phyloP scores from a whole-genome alignment of 306 rosid species.

The Fagus sylvatica region DNA sequence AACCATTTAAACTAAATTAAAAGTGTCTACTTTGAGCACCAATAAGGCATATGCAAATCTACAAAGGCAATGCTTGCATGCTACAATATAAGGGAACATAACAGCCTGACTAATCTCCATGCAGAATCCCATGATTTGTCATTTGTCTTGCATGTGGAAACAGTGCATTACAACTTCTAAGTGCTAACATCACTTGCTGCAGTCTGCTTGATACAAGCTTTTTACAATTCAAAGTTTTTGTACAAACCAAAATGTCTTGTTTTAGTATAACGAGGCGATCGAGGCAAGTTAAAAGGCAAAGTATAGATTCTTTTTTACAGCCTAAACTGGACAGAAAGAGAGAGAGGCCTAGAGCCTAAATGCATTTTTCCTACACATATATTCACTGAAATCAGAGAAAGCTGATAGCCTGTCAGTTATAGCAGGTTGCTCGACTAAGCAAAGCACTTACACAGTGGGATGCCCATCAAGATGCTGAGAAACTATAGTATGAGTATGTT shows the following conservation, averaged over 20 bases:
- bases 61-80: neutral
- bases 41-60: neutral
- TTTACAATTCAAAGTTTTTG: neutral
- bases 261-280: neutral
- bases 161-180: neutral
- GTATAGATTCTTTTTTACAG: too few species aligned
- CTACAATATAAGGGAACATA: neutral
- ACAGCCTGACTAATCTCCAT: neutral
- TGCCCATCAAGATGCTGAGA: too few species aligned
- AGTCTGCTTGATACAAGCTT: neutral
- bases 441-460: too few species aligned
- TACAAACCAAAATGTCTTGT: neutral
- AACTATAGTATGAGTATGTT: too few species aligned
- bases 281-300: too few species aligned
- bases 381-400: too few species aligned
- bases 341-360: too few species aligned
- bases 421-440: too few species aligned
- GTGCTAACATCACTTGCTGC: neutral
- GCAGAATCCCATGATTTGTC: neutral
- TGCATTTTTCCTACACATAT: too few species aligned
- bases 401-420: too few species aligned
- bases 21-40: neutral
- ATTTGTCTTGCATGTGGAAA: neutral
- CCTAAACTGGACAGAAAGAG: too few species aligned
- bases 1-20: neutral